Percentiles rank a stretch among this genome's conserved stretches.
Evolutionary conservation across 2,329 filamentous ascomycete species (phyloP).

Genomic region (Colletotrichum phormii): DNA sequence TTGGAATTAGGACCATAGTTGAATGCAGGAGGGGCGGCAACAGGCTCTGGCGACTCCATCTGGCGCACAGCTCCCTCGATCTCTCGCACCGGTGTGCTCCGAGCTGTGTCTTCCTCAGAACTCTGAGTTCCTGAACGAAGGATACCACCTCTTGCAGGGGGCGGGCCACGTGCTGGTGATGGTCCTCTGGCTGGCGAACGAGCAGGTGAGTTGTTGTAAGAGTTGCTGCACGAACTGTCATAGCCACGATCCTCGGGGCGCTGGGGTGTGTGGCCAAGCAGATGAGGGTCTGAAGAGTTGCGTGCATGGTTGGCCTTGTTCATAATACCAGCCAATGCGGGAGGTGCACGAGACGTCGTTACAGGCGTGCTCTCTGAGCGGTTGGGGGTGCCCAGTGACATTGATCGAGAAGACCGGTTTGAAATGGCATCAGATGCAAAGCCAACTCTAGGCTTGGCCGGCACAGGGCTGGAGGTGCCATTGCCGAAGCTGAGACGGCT

Average conservation of each 20-base stretch:
- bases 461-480: constrained; percentile 42
- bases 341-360: constrained; percentile 49
- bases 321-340: constrained; percentile 45
- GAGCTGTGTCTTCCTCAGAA: constrained; percentile 63
- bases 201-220: constrained; percentile 47
- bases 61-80: constrained; percentile 63
- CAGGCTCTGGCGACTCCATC: constrained; percentile 78
- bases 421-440: constrained; percentile 67
- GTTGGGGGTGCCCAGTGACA: constrained; percentile 54
- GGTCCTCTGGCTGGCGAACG: constrained; percentile 14
- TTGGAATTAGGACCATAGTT: constrained; percentile 78
- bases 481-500: constrained; percentile 67
- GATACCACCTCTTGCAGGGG: constrained; percentile 53
- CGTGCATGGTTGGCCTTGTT: constrained; percentile 53
- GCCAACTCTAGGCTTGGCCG: constrained; percentile 60
- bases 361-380: constrained; percentile 64
- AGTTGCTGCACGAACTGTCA: constrained; percentile 44
- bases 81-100: constrained; percentile 58
- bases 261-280: constrained; percentile 40
- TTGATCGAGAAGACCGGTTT: constrained; percentile 64
- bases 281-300: constrained; percentile 60
- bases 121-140: constrained; percentile 50
- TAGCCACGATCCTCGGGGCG: constrained; percentile 41
- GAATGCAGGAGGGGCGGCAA: constrained; percentile 83
- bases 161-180: constrained; percentile 41